Conservation (phyloP, 2,329 filamentous ascomycete genomes). For the Diaporthe humulicola region DNA sequence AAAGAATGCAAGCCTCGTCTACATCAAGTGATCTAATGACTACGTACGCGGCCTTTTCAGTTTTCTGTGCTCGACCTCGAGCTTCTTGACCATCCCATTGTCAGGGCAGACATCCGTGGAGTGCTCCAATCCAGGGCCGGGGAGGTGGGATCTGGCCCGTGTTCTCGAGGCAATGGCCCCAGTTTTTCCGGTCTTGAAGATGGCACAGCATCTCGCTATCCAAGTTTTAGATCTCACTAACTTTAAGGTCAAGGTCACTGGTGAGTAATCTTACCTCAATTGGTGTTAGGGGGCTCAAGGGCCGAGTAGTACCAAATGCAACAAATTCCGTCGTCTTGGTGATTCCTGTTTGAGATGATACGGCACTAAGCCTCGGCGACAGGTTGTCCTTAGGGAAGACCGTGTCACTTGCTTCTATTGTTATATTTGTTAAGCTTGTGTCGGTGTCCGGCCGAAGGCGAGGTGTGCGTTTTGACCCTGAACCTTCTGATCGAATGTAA, state of each 20-base stretch:
- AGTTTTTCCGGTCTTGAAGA: neutral
- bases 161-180: neutral
- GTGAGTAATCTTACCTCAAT: neutral
- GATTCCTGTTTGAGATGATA: neutral
- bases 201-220: neutral
- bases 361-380: neutral
- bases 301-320: neutral
- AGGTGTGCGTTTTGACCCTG: neutral
- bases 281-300: neutral
- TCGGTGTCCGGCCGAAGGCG: neutral
- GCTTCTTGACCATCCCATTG: constrained; percentile 5
- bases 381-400: neutral
- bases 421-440: neutral
- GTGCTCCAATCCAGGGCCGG: neutral
- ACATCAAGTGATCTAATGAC: too few relatives aligned
- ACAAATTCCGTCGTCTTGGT: constrained; percentile 19
- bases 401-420: neutral
- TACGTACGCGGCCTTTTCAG: neutral
- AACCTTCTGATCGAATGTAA: constrained; percentile 11
- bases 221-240: neutral
- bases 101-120: neutral
- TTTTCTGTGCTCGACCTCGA: neutral
- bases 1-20: too few relatives aligned
- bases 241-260: too few relatives aligned
- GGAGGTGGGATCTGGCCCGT: neutral